These are phyloP conservation scores for Microdochium trichocladiopsis DNA, from an alignment of 2,329 filamentous ascomycete genomes.

Conservation along the genomic window DNA sequence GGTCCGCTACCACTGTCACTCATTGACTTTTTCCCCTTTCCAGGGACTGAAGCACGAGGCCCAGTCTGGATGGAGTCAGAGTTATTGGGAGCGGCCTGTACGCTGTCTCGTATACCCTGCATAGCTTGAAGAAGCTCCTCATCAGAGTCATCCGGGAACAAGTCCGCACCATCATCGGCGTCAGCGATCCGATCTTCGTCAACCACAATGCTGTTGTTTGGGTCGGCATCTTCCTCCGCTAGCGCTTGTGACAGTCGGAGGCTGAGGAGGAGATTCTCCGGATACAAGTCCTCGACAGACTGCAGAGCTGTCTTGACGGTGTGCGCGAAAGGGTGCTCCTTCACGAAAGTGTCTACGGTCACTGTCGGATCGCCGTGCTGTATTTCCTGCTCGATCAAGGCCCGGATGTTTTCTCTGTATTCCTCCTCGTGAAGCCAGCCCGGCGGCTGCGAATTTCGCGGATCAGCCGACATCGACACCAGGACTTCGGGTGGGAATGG, in stretches of 20 bases:
- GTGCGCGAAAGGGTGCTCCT: constrained; percentile 41
- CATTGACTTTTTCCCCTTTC: not conserved
- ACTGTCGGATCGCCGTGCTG: constrained; percentile 33
- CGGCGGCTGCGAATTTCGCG: constrained; percentile 62
- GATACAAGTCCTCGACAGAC: constrained; percentile 83
- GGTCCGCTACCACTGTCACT: not conserved
- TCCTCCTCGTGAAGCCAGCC: constrained; percentile 93
- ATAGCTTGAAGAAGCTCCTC: constrained; percentile 28
- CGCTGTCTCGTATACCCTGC: not conserved
- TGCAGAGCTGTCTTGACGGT: constrained; percentile 70
- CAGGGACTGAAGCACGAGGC: not conserved
- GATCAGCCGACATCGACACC: constrained; percentile 82
- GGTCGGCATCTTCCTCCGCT: constrained; percentile 18
- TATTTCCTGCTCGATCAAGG: constrained; percentile 59
- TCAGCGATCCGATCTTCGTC: constrained; percentile 54
- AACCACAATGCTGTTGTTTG: constrained; percentile 46
- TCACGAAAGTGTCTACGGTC: constrained; percentile 61
- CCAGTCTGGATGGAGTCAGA: too few relatives aligned
- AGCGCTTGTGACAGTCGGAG: constrained; percentile 30
- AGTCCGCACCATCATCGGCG: constrained; percentile 35
- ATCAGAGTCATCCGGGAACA: constrained; percentile 45
- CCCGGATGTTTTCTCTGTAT: constrained; percentile 57
- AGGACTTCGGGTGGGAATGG: constrained; percentile 77
- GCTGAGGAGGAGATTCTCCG: constrained; percentile 50
- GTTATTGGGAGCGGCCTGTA: not conserved